These are phyloP conservation scores for Dunaliella salina DNA, from an alignment of 163 green algal genomes.

Conservation along the genomic window DNA sequence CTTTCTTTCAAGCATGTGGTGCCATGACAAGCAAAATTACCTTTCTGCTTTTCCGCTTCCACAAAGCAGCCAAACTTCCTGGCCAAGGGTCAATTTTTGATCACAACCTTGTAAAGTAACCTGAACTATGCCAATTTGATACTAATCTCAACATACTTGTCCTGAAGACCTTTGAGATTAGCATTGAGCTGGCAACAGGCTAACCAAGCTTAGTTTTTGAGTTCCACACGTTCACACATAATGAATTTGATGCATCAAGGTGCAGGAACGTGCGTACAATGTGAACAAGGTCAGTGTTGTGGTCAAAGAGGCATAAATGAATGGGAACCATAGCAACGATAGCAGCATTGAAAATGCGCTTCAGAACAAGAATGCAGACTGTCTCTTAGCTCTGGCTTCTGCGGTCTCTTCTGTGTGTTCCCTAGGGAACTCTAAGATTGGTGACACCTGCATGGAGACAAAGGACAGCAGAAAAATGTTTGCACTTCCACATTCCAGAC, in stretches of 20 bases:
- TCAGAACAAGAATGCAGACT: background rate
- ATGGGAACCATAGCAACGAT: background rate
- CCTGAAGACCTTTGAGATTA: no score
- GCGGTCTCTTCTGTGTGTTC: no score
- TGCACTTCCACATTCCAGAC: no score
- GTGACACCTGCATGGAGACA: background rate
- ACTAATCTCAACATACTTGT: no score
- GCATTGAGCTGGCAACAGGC: no score
- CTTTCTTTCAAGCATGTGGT: no score
- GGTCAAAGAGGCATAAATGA: background rate
- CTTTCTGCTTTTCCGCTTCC: no score
- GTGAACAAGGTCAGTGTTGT: background rate
- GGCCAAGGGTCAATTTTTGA: no score
- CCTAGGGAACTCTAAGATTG: background rate
- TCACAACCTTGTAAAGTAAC: no score
- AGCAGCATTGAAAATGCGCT: background rate
- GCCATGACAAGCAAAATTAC: no score
- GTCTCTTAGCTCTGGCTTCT: background rate
- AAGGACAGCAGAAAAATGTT: background rate
- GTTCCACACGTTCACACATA: background rate
- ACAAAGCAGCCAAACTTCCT: no score
- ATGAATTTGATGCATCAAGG: background rate
- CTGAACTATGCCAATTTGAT: no score
- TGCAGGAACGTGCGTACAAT: background rate
- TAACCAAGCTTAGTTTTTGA: background rate